A percentile compares a stretch with the other conserved stretches of the same genome.
phyloP scores from a whole-genome alignment of 225 moss, liverwort and hornwort species.

The Marchantia paleacea region DNA sequence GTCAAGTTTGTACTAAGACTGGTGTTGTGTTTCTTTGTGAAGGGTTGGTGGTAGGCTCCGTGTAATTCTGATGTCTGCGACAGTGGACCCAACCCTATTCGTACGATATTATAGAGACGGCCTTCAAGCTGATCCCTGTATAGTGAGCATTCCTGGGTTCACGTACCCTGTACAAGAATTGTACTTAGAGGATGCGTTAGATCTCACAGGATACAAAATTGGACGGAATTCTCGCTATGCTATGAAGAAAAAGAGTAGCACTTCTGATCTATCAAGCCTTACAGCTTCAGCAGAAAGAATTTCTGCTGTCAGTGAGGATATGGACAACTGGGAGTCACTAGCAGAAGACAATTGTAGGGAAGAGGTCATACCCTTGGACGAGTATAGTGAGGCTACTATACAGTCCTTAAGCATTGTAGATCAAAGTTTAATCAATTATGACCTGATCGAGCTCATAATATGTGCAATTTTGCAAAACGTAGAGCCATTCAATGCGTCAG shows the following conservation, averaged over 20 bases:
- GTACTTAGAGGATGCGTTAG: constrained; percentile 71
- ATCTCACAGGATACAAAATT: constrained; percentile 71
- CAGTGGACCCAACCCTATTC: constrained; percentile 61
- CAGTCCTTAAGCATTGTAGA: constrained; percentile 68
- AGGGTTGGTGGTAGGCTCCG: constrained; percentile 54
- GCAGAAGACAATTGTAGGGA: constrained; percentile 49
- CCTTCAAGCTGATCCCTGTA: constrained; percentile 36
- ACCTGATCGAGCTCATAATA: constrained; percentile 62
- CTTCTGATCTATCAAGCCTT: constrained; percentile 35
- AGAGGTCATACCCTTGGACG: constrained; percentile 37
- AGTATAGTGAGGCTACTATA: constrained; percentile 58
- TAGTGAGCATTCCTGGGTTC: constrained; percentile 73
- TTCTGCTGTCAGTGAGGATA: constrained; percentile 37
- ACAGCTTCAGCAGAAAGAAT: constrained; percentile 23
- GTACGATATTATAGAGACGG: constrained; percentile 47
- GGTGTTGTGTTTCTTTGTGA: constrained; percentile 17
- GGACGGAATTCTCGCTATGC: constrained; percentile 74
- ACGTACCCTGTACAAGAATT: constrained; percentile 74
- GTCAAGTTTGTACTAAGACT: background rate
- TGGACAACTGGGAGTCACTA: constrained; percentile 67
- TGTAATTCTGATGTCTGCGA: constrained; percentile 79
- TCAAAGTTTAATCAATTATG: constrained; percentile 66
- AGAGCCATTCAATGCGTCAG: constrained; percentile 33
- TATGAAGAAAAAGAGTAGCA: constrained; percentile 41
- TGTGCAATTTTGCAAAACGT: constrained; percentile 56